A percentile compares a stretch with the other conserved stretches of the same genome.
phyloP scores from a whole-genome alignment of 2,329 filamentous ascomycete species.

The Penicillium nordicum region DNA sequence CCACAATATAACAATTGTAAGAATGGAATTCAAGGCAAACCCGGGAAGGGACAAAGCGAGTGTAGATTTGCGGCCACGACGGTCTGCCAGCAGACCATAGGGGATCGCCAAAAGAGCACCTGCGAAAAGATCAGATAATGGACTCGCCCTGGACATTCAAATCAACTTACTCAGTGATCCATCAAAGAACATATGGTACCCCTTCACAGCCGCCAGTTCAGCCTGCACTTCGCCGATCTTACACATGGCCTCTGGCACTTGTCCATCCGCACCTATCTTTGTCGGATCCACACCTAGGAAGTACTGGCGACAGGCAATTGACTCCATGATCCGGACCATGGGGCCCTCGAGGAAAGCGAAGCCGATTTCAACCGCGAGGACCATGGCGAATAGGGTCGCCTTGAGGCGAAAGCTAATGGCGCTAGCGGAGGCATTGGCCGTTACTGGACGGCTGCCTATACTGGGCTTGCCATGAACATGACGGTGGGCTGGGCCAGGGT shows the following conservation, averaged over 20 bases:
- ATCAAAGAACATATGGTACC: slow-evolving; percentile 50
- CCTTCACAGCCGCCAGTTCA: slow-evolving; percentile 50
- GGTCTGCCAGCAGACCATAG: slow-evolving; percentile 50
- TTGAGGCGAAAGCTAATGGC: slow-evolving; percentile 37
- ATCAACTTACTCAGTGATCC: slow-evolving; percentile 36
- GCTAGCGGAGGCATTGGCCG: slow-evolving; percentile 16
- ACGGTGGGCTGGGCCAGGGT: neutral
- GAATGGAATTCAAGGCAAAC: slow-evolving; percentile 34
- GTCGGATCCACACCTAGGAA: slow-evolving; percentile 43
- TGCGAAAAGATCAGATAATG: slow-evolving; percentile 19
- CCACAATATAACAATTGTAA: slow-evolving; percentile 36
- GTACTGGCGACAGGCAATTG: slow-evolving; percentile 48
- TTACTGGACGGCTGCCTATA: neutral
- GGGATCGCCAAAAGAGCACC: slow-evolving; percentile 49
- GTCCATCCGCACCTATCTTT: slow-evolving; percentile 42
- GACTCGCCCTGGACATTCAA: too few relatives aligned
- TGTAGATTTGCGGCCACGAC: slow-evolving; percentile 46
- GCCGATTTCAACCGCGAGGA: slow-evolving; percentile 46
- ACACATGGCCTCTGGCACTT: slow-evolving; percentile 48
- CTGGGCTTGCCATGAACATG: neutral
- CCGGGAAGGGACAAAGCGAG: slow-evolving; percentile 44
- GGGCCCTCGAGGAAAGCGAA: slow-evolving; percentile 45
- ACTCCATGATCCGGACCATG: slow-evolving; percentile 49
- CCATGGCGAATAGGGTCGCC: slow-evolving; percentile 42
- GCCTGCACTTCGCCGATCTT: slow-evolving; percentile 50